Evolutionary conservation across 2,329 filamentous ascomycete genomes (phyloP).

Genomic region (Sphaerulina populicola): DNA sequence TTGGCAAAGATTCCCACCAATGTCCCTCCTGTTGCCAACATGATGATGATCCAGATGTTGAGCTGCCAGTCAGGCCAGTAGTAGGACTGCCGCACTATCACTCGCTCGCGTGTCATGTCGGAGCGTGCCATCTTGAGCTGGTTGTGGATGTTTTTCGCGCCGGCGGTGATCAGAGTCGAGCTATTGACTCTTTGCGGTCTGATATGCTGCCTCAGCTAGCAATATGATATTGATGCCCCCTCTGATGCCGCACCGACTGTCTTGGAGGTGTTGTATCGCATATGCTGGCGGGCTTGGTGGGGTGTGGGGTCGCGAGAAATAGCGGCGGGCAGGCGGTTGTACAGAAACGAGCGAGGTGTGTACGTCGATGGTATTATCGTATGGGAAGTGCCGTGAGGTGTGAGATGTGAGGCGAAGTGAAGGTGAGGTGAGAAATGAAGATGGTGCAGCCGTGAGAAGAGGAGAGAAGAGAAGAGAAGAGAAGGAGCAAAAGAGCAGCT

Average conservation of each 20-base stretch:
- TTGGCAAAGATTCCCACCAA: conserved; percentile 53
- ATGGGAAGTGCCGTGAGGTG: background rate
- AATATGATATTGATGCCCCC: no score
- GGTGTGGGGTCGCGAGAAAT: background rate
- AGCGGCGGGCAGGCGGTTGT: background rate
- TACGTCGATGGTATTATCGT: no score
- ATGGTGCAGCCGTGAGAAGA: background rate
- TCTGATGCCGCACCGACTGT: background rate
- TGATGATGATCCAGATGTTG: conserved; percentile 58
- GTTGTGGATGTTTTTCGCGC: conserved; percentile 5
- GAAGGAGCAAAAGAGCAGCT: background rate
- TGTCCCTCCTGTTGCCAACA: conserved; percentile 50
- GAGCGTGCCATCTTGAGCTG: conserved; percentile 25
- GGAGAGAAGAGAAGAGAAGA: no score
- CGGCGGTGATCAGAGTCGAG: no score
- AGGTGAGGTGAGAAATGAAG: background rate
- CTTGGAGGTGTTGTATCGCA: background rate
- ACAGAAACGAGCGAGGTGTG: background rate
- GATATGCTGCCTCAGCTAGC: no score
- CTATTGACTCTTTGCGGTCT: no score
- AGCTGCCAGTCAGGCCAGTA: conserved; percentile 58
- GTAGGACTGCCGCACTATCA: conserved; percentile 47
- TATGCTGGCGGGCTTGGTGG: background rate
- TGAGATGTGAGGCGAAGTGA: background rate
- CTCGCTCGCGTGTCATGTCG: conserved; percentile 26